phyloP scores from a whole-genome alignment of 2,329 filamentous ascomycete genomes.

The Phialophora verrucosa region DNA sequence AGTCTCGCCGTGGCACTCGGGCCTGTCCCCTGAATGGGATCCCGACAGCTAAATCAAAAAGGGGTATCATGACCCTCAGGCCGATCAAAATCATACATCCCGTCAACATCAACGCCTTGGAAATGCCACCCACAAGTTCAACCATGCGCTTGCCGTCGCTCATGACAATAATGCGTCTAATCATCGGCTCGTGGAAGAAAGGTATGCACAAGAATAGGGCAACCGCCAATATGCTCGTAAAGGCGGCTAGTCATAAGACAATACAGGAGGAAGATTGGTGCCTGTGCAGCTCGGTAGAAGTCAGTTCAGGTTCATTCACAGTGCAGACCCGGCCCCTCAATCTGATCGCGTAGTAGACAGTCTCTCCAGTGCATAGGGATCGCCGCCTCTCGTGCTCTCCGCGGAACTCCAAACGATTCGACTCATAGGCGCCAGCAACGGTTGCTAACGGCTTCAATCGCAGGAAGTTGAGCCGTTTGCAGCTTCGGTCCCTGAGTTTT shows the following conservation, averaged over 20 bases:
- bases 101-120: slow-evolving; percentile 66
- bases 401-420: neutral
- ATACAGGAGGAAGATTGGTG: slow-evolving; percentile 45
- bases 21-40: neutral
- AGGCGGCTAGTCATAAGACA: slow-evolving; percentile 50
- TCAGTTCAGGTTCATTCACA: slow-evolving; percentile 33
- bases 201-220: slow-evolving; percentile 25
- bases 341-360: neutral
- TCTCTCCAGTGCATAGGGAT: slow-evolving; percentile 6
- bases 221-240: slow-evolving; percentile 18
- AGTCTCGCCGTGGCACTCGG: neutral
- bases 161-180: slow-evolving; percentile 23
- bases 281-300: slow-evolving; percentile 29
- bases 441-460: neutral
- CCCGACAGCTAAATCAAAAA: slow-evolving; percentile 4
- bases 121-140: slow-evolving; percentile 59
- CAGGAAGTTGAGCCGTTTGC: no score
- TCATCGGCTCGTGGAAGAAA: slow-evolving; percentile 17
- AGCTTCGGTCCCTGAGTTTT: neutral
- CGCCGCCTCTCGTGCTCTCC: neutral
- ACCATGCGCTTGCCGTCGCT: slow-evolving; percentile 19
- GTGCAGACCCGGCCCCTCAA: neutral
- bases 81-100: slow-evolving; percentile 51
- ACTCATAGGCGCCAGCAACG: neutral
- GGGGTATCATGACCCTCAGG: slow-evolving; percentile 40